A percentile compares a stretch with the other conserved stretches of the same genome.
Conservation (phyloP, 1,284 basidiomycete species). For the Vanrija sp. region DNA sequence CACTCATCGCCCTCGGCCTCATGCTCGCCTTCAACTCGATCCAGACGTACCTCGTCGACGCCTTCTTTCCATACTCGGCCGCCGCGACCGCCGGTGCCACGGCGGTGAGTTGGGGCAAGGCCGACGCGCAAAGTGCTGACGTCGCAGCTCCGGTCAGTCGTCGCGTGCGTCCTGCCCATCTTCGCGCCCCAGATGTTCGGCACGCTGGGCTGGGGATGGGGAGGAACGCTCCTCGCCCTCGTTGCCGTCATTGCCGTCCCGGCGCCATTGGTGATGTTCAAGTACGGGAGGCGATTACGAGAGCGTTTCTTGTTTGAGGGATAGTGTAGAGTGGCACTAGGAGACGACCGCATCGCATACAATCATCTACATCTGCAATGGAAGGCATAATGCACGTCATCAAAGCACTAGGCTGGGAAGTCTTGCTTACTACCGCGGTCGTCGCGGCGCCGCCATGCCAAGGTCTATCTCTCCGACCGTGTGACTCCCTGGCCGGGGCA, state of each 20-base stretch:
- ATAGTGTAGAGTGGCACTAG: background rate
- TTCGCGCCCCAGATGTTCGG: conserved; percentile 48
- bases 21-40: conserved; percentile 51
- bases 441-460: conserved; percentile 5
- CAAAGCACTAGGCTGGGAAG: too few species aligned
- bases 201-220: conserved; percentile 52
- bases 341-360: background rate
- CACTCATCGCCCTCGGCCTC: conserved; percentile 36
- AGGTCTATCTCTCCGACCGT: too few species aligned
- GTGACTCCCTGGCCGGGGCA: too few species aligned
- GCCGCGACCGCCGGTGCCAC: conserved; percentile 49
- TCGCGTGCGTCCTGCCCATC: conserved; percentile 50
- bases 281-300: conserved; percentile 45
- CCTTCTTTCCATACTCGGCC: conserved; percentile 52
- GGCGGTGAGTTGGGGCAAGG: conserved; percentile 23
- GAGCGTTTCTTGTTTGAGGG: conserved; percentile 40
- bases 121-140: conserved; percentile 1
- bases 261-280: conserved; percentile 49
- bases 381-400: too few species aligned
- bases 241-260: conserved; percentile 48
- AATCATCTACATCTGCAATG: background rate
- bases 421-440: conserved; percentile 7
- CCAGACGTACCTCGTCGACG: conserved; percentile 50
- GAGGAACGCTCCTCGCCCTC: conserved; percentile 46
- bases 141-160: conserved; percentile 35